These are phyloP conservation scores for Russula virescens DNA, from an alignment of 768 basidiomycete species.

Conservation along the genomic window DNA sequence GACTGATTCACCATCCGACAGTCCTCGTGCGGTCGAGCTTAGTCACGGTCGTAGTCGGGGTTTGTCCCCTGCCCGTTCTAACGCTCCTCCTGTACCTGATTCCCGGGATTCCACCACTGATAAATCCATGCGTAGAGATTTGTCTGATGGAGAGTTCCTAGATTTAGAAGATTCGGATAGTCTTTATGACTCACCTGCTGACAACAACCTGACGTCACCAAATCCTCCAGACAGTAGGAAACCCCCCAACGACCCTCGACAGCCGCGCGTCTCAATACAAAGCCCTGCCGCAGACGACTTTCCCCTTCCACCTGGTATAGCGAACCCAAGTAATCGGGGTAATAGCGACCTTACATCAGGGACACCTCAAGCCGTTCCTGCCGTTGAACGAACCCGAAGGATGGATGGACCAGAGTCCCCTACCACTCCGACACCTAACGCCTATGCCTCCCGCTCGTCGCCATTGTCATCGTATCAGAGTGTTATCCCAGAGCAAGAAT, in stretches of 20 bases:
- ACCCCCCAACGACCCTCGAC: conserved; percentile 20
- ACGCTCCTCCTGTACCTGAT: conserved; percentile 1
- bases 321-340: conserved; percentile 7
- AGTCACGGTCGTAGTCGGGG: conserved; percentile 3
- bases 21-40: conserved; percentile 36
- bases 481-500: conserved; percentile 26
- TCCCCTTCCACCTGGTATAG: conserved; percentile 21
- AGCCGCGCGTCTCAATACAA: conserved; percentile 8
- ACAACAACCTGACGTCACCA: conserved; percentile 30
- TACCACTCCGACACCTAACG: conserved; percentile 22
- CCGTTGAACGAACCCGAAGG: conserved; percentile 10
- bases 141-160: conserved; percentile 49
- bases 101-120: conserved; percentile 18
- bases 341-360: conserved; percentile 6
- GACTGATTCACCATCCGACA: conserved; percentile 56
- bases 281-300: conserved; percentile 23
- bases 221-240: conserved; percentile 17
- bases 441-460: conserved; percentile 15
- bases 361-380: conserved; percentile 3
- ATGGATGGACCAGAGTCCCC: conserved; percentile 23
- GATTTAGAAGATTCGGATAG: conserved; percentile 53
- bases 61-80: conserved; percentile 10
- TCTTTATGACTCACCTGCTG: conserved; percentile 36
- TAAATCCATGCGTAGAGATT: conserved; percentile 22
- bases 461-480: conserved; percentile 17